These are phyloP conservation scores for Corchorus olitorius DNA, from an alignment of 345 rosid genomes.

Conservation along the genomic window DNA sequence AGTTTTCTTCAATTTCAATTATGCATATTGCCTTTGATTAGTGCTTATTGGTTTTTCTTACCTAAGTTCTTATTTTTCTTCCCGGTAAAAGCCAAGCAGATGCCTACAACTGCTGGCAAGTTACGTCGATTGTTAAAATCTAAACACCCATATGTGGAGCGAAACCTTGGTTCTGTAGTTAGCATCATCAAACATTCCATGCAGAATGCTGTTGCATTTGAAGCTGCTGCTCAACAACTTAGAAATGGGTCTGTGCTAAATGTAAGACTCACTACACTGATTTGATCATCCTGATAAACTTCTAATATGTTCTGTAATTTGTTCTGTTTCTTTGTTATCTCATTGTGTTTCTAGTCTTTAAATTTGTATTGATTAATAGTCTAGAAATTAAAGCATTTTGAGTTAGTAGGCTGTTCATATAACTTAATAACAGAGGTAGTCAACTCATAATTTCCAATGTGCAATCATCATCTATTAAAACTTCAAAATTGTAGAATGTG, in stretches of 20 bases:
- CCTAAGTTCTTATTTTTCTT: slow-evolving; percentile 8
- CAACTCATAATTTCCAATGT: not conserved
- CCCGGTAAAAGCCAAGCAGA: slow-evolving; percentile 67
- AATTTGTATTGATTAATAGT: no score
- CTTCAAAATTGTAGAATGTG: not conserved
- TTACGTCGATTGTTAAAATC: slow-evolving; percentile 61
- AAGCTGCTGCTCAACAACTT: slow-evolving; percentile 57
- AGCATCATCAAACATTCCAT: slow-evolving; percentile 65
- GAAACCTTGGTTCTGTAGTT: slow-evolving; percentile 58
- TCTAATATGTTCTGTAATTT: not conserved
- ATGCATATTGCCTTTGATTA: not conserved
- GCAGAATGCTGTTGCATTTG: slow-evolving; percentile 70
- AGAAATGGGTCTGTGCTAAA: slow-evolving; percentile 37
- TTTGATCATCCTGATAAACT: not conserved
- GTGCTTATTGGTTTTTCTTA: not conserved
- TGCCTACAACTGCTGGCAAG: slow-evolving; percentile 64
- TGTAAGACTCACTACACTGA: slow-evolving; percentile 41
- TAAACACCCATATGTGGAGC: slow-evolving; percentile 68
- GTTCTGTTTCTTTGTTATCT: no score
- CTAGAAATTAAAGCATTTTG: no score
- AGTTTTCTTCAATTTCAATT: not conserved
- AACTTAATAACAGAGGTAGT: not conserved
- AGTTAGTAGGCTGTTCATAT: not conserved
- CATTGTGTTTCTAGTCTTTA: no score
- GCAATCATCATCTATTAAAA: not conserved